phyloP scores from a whole-genome alignment of 2,329 filamentous ascomycete species.

The Aspergillus udagawae region DNA sequence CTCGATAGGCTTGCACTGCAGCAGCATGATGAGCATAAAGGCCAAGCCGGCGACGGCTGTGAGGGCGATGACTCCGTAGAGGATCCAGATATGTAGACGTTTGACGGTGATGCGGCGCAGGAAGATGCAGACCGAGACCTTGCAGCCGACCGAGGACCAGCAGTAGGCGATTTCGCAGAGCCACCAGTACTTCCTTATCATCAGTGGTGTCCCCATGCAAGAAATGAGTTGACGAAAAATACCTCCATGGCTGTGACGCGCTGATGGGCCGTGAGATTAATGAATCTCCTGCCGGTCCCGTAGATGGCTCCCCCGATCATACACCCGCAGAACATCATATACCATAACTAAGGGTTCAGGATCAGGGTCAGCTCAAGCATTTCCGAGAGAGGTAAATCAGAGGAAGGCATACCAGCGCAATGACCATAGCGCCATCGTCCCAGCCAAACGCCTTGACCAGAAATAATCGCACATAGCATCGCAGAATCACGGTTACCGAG shows the following conservation, averaged over 20 bases:
- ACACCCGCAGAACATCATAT: constrained; percentile 26
- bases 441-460: constrained; percentile 31
- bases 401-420: constrained; percentile 20
- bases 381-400: too few relatives aligned
- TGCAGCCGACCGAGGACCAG: constrained; percentile 44
- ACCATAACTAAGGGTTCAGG: constrained; percentile 12
- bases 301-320: constrained; percentile 29
- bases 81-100: constrained; percentile 44
- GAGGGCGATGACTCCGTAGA: constrained; percentile 43
- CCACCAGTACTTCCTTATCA: constrained; percentile 41
- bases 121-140: constrained; percentile 51
- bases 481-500: constrained; percentile 23
- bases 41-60: constrained; percentile 44
- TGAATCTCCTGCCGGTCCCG: constrained; percentile 25
- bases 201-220: not conserved
- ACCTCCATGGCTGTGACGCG: constrained; percentile 26
- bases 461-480: constrained; percentile 29
- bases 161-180: constrained; percentile 52
- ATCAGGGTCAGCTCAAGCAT: too few relatives aligned
- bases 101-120: constrained; percentile 49
- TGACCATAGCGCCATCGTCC: constrained; percentile 31
- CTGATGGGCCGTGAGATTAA: constrained; percentile 11
- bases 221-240: not conserved
- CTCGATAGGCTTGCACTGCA: constrained; percentile 50
- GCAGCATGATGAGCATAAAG: constrained; percentile 51